A percentile compares a stretch with the other conserved stretches of the same genome.
Evolutionary conservation across 371 early-diverging fungal genomes (phyloP).

Genomic region (Zychaea mexicana): DNA sequence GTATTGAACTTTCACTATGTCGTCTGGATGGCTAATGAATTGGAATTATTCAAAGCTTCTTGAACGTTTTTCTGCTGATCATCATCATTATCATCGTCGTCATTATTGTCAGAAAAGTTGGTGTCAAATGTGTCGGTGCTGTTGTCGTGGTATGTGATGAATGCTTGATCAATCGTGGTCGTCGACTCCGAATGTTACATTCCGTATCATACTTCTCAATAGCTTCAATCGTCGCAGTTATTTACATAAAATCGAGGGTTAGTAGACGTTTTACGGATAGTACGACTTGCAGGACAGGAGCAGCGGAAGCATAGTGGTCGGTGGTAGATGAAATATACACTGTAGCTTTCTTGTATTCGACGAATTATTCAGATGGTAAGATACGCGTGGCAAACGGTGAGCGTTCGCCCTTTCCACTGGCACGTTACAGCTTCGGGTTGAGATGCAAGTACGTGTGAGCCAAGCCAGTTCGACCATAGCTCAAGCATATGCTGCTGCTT

Average conservation of each 20-base stretch:
- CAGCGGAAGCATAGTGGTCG: neutral
- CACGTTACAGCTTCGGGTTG: slow-evolving; percentile 6
- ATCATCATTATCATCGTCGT: neutral
- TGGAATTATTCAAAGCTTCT: too few relatives aligned
- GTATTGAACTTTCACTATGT: too few relatives aligned
- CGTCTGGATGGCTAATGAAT: too few relatives aligned
- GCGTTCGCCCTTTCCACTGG: neutral
- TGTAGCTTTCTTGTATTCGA: neutral
- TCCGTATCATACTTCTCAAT: neutral
- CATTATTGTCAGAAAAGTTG: neutral
- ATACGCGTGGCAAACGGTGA: slow-evolving; percentile 1
- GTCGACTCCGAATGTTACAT: neutral
- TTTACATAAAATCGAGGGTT: neutral
- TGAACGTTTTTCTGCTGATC: too few relatives aligned
- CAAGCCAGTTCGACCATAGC: slow-evolving; percentile 6
- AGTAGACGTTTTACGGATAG: neutral
- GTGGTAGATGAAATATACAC: neutral
- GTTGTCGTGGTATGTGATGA: neutral
- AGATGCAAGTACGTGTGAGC: neutral
- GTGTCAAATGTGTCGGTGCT: neutral
- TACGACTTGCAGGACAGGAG: neutral
- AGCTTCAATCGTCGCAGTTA: neutral
- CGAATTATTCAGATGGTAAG: neutral
- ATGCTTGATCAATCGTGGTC: neutral
- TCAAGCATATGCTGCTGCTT: slow-evolving; percentile 1